phyloP scores from a whole-genome alignment of 2,329 filamentous ascomycete genomes.

The Alternaria postmessia region DNA sequence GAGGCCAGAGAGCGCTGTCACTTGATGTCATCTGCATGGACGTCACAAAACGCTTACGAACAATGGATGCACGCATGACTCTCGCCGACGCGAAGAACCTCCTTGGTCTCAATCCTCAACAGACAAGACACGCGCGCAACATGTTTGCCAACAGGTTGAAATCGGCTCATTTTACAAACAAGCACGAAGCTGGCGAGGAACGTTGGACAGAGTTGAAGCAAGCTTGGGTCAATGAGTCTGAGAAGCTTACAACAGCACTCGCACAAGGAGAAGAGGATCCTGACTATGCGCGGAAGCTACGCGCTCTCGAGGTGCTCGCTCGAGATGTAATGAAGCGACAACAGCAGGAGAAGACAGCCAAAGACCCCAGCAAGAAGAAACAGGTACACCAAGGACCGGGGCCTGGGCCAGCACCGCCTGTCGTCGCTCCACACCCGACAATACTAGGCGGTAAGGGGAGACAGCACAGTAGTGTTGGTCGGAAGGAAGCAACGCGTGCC shows the following conservation, averaged over 20 bases:
- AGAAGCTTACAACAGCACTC: slow-evolving; percentile 64
- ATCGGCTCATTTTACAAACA: slow-evolving; percentile 73
- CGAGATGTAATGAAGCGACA: slow-evolving; percentile 81
- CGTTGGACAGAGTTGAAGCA: slow-evolving; percentile 76
- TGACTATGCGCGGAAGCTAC: slow-evolving; percentile 64
- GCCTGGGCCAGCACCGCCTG: slow-evolving; percentile 51
- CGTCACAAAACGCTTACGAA: slow-evolving; percentile 81
- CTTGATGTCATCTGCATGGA: slow-evolving; percentile 82
- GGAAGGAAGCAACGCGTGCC: slow-evolving; percentile 10
- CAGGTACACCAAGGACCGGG: slow-evolving; percentile 51
- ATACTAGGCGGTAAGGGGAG: slow-evolving; percentile 44
- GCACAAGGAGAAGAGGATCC: slow-evolving; percentile 61
- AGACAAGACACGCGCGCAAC: slow-evolving; percentile 70
- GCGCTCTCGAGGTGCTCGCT: slow-evolving; percentile 74
- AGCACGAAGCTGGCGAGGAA: slow-evolving; percentile 74
- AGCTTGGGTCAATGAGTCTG: slow-evolving; percentile 69
- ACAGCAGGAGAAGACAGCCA: slow-evolving; percentile 70
- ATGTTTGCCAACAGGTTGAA: slow-evolving; percentile 72
- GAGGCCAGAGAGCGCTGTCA: slow-evolving; percentile 70
- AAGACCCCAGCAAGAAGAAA: slow-evolving; percentile 59
- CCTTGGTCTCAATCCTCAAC: slow-evolving; percentile 72
- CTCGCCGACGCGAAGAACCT: slow-evolving; percentile 78
- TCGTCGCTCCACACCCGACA: slow-evolving; percentile 27
- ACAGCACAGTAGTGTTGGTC: slow-evolving; percentile 11
- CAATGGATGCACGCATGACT: slow-evolving; percentile 70